Evolutionary conservation across 306 rosid genomes (phyloP).

Genomic region (Quercus parvula): DNA sequence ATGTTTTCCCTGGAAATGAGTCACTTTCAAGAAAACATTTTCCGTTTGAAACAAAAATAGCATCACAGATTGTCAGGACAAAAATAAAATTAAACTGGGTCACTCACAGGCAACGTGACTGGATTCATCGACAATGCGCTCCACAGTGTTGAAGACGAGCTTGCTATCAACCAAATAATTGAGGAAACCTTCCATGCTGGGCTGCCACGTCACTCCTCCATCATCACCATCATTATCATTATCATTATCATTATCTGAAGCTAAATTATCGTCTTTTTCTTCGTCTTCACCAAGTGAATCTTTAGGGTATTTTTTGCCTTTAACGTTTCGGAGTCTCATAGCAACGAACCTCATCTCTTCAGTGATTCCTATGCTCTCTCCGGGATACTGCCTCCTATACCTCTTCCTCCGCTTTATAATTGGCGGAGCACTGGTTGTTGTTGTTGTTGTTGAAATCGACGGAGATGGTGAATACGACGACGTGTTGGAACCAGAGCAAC

Average conservation of each 20-base stretch:
- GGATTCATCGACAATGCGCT: slow-evolving; percentile 75
- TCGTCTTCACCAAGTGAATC: slow-evolving; percentile 16
- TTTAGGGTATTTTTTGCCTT: slow-evolving; percentile 30
- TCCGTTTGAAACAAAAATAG: too few species aligned
- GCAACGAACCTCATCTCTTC: slow-evolving; percentile 96
- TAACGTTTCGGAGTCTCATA: slow-evolving; percentile 68
- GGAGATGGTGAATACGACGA: slow-evolving; percentile 24
- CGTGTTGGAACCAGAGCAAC: slow-evolving; percentile 25
- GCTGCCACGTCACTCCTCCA: slow-evolving; percentile 46
- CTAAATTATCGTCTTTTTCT: not conserved
- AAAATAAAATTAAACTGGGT: slow-evolving; percentile 2
- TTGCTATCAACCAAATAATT: slow-evolving; percentile 68
- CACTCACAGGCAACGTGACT: slow-evolving; percentile 65
- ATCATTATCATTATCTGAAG: slow-evolving; percentile 1
- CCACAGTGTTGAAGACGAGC: slow-evolving; percentile 63
- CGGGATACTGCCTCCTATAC: slow-evolving; percentile 68
- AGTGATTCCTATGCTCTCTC: slow-evolving; percentile 76
- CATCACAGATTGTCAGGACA: too few species aligned
- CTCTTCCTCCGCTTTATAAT: slow-evolving; percentile 43
- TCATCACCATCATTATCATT: not conserved
- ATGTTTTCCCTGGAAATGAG: too few species aligned
- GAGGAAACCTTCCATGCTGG: slow-evolving; percentile 61
- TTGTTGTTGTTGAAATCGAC: not conserved
- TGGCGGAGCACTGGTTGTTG: slow-evolving; percentile 22
- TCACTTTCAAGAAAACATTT: too few species aligned